Base-by-base conservation (phyloP, 345 rosid species). In the Aquilaria sinensis region DNA sequence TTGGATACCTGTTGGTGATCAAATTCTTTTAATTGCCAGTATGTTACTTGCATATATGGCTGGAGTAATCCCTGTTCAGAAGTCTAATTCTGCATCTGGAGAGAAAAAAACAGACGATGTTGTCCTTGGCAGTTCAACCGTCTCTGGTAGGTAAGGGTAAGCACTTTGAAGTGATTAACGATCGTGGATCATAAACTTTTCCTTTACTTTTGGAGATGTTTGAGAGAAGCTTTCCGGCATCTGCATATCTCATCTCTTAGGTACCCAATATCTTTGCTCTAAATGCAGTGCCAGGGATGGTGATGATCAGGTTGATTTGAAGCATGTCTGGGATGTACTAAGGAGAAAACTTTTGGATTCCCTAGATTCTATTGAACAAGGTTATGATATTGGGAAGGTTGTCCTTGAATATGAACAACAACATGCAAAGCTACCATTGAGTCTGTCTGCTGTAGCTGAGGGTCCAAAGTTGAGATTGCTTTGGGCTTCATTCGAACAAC, bases 111-210 rank as follows among this genome's bases (percentile, higher is more conserved):
- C 69, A 15, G 67, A 63, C 47, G 76, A 77, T 14, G 65, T 64
- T 43, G 69, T 64, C 56, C 60, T 61, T 67, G 77, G 71, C 58
- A 72, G 74, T 73, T 57, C 84, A 63, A 67, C 74, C 70, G 70
- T 87, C 71, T 75, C 92, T 88, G 96, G 97, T 88, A 84, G 94
- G 96, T 90, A 93, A 86, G 96, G 87, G 82, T 85, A 81, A 79
- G 81, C 75, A 66, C 53, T 61, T 72, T 11, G 57, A 67, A 59
- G 60, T 37, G 43, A 37, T 37, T 37, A 37, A 31, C 57, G 14
- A 53, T 55, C 12, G 12, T 30, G 43, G 53, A 45, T 70, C 50
- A 65, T 31, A 11, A n/a, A 10, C 31, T 23, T 16, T 10, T 48
- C 53, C 30, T 16, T 30, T 47, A 50, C 47, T 52, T 10, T 60